Evolutionary conservation across 805 yeast genomes (phyloP).

Genomic region (Yamadazyma phyllophila): DNA sequence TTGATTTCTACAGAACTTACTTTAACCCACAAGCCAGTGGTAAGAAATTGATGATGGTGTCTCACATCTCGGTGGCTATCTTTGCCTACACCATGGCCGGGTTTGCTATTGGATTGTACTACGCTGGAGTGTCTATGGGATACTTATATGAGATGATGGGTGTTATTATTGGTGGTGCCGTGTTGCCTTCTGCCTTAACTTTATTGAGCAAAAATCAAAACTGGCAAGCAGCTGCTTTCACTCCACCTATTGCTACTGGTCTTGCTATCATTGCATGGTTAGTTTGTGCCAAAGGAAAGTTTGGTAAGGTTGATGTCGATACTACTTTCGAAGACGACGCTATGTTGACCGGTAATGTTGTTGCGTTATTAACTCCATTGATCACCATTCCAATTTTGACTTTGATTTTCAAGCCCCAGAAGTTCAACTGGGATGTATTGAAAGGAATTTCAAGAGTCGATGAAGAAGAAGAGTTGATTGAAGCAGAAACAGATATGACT

Average conservation of each 20-base stretch:
- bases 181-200: constrained; percentile 69
- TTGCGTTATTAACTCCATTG: constrained; percentile 72
- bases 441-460: constrained; percentile 65
- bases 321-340: constrained; percentile 81
- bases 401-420: constrained; percentile 59
- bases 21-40: constrained; percentile 78
- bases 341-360: constrained; percentile 86
- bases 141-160: constrained; percentile 89
- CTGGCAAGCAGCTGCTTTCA: constrained; percentile 60
- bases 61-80: constrained; percentile 63
- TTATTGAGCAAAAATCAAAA: constrained; percentile 66
- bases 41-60: constrained; percentile 62
- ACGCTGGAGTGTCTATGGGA: constrained; percentile 84
- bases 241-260: constrained; percentile 78
- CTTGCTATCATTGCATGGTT: constrained; percentile 66
- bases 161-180: constrained; percentile 82
- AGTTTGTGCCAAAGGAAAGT: constrained; percentile 32
- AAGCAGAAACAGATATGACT: constrained; percentile 30
- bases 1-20: constrained; percentile 80
- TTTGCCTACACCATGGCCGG: constrained; percentile 70
- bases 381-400: constrained; percentile 68
- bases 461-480: constrained; percentile 58
- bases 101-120: constrained; percentile 76
- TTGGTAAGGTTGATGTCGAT: constrained; percentile 31
- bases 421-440: constrained; percentile 70